Evolutionary conservation across 208 protist genomes (phyloP).

Genomic region (Trichomonas gallinae): DNA sequence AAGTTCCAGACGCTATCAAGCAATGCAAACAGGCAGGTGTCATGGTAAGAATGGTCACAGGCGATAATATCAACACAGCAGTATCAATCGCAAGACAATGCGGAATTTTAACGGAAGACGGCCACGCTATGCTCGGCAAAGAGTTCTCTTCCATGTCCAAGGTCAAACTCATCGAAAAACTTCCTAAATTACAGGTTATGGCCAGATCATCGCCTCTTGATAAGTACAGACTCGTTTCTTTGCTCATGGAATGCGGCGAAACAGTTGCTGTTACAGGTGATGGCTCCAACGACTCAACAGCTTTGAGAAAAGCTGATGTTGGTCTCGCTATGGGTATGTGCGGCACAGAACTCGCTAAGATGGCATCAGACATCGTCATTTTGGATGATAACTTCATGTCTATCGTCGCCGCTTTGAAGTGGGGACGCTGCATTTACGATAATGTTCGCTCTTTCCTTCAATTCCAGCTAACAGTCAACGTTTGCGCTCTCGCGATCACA

Average conservation of each 20-base stretch:
- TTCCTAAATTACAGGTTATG: background rate
- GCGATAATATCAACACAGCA: constrained; percentile 60
- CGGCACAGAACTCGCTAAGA: constrained; percentile 34
- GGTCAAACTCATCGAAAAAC: background rate
- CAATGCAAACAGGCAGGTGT: constrained; percentile 57
- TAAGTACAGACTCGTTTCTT: background rate
- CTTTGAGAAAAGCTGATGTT: constrained; percentile 64
- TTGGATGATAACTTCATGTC: constrained; percentile 41
- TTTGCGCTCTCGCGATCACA: constrained; percentile 27
- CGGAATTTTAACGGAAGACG: constrained; percentile 13
- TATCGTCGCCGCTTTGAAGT: constrained; percentile 40
- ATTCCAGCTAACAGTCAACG: constrained; percentile 39
- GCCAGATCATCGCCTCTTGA: constrained; percentile 11
- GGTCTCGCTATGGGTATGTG: constrained; percentile 75
- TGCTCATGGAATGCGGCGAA: background rate
- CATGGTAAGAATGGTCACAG: constrained; percentile 69
- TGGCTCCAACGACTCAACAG: constrained; percentile 72
- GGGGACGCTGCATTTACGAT: constrained; percentile 40
- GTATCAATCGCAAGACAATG: constrained; percentile 47
- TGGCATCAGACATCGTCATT: constrained; percentile 33
- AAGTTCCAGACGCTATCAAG: constrained; percentile 46
- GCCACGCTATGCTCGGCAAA: constrained; percentile 18
- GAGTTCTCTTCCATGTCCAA: constrained; percentile 18
- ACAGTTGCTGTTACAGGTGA: constrained; percentile 54
- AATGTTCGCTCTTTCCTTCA: constrained; percentile 41